phyloP scores from a whole-genome alignment of 257 asterid species.

The Avicennia marina region DNA sequence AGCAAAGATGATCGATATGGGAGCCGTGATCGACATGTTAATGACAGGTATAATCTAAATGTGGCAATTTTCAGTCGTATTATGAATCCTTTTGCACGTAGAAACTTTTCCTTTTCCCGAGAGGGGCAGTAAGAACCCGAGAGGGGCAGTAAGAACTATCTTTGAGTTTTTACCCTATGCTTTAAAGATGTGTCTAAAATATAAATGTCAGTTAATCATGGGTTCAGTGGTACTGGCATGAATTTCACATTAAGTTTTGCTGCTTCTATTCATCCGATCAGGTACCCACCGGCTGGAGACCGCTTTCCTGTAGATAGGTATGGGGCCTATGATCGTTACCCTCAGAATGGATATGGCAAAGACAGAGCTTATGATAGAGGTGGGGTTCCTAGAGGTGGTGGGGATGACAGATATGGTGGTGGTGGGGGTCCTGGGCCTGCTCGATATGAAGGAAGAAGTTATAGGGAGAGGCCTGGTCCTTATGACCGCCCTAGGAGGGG shows the following conservation, averaged over 20 bases:
- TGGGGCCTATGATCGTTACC: constrained; percentile 63
- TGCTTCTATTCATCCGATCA: constrained; percentile 21
- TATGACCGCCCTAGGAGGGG: constrained; percentile 53
- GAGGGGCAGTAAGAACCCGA: too few species aligned
- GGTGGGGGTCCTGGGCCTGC: constrained; percentile 61
- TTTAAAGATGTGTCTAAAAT: too few species aligned
- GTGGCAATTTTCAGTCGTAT: too few species aligned
- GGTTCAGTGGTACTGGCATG: too few species aligned
- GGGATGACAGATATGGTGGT: constrained; percentile 54
- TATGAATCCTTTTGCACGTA: too few species aligned
- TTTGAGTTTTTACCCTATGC: too few species aligned
- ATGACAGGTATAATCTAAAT: constrained; percentile 49
- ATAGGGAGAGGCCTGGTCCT: constrained; percentile 4
- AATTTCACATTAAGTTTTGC: too few species aligned
- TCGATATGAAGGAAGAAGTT: constrained; percentile 61
- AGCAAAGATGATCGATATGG: constrained; percentile 69
- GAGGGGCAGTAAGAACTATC: too few species aligned
- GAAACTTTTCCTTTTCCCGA: too few species aligned
- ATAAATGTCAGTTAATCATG: too few species aligned
- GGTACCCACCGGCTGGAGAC: constrained; percentile 69
- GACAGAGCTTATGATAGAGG: constrained; percentile 58
- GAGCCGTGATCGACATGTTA: constrained; percentile 60
- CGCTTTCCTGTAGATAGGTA: constrained; percentile 64
- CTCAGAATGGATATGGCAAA: constrained; percentile 58
- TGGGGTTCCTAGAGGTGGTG: constrained; percentile 46